Evolutionary conservation across 495 filamentous ascomycete genomes (phyloP).

Genomic region (Copromyces sp.): DNA sequence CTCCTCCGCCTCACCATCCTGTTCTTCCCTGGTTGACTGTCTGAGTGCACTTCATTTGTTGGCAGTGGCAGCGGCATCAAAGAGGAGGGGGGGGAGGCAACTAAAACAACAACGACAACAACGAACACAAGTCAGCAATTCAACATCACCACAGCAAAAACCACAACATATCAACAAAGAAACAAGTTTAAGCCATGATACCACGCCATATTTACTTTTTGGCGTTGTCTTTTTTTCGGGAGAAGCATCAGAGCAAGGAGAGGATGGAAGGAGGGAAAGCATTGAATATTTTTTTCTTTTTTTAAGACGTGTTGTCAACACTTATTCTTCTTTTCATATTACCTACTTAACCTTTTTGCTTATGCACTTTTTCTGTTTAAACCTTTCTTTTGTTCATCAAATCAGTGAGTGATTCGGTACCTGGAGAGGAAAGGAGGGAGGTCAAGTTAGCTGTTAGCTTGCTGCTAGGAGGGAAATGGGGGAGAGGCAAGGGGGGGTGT

Average conservation of each 20-base stretch:
- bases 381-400: conserved; percentile 9
- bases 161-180: not conserved
- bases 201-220: conserved; percentile 23
- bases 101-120: not conserved
- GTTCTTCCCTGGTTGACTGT: not conserved
- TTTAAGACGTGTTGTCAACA: not conserved
- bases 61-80: not conserved
- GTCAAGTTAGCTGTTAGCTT: conserved; percentile 18
- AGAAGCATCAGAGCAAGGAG: not conserved
- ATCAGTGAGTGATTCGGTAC: conserved; percentile 2
- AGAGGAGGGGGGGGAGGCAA: not conserved
- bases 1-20: not conserved
- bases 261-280: not conserved
- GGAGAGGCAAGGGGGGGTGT: conserved; percentile 1
- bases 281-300: conserved; percentile 1
- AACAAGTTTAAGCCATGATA: conserved; percentile 20
- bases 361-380: not conserved
- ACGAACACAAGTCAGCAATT: too few relatives aligned
- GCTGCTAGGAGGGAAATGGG: conserved; percentile 14
- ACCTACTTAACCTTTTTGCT: conserved; percentile 1
- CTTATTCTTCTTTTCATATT: conserved; percentile 8
- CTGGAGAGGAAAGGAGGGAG: not conserved
- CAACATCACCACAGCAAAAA: not conserved
- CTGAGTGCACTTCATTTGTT: not conserved
- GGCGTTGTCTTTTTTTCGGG: conserved; percentile 8